phyloP scores from a whole-genome alignment of 2,329 filamentous ascomycete genomes.

The Gyromitra esculenta region DNA sequence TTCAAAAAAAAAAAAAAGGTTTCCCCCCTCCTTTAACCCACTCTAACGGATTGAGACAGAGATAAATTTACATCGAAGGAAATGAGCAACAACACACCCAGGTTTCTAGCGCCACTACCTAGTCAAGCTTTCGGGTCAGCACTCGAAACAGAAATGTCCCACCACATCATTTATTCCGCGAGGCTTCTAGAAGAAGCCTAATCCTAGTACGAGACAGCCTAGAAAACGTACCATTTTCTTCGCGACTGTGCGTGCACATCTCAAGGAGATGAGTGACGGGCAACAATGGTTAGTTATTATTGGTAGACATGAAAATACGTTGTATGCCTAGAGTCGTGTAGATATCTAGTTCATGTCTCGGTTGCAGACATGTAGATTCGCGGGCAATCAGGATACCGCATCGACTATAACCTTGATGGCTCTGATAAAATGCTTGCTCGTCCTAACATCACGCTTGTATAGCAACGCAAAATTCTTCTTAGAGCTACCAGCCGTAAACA shows the following conservation, averaged over 20 bases:
- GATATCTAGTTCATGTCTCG: too few relatives aligned
- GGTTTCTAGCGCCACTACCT: slow-evolving; percentile 1
- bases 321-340: too few relatives aligned
- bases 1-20: too few relatives aligned
- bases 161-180: slow-evolving; percentile 30
- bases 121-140: slow-evolving; percentile 38
- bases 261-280: slow-evolving; percentile 3
- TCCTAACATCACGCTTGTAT: neutral
- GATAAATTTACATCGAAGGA: neutral
- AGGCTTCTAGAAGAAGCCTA: slow-evolving; percentile 32
- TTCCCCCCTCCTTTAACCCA: too few relatives aligned
- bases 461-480: neutral
- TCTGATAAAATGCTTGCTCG: neutral
- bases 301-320: neutral
- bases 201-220: neutral
- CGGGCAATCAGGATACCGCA: too few relatives aligned
- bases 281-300: neutral
- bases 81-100: neutral
- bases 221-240: neutral
- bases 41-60: neutral
- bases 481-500: neutral
- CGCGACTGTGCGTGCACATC: neutral
- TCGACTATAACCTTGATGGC: too few relatives aligned
- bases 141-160: slow-evolving; percentile 11
- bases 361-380: too few relatives aligned